A percentile compares a stretch with the other conserved stretches of the same genome.
Conservation (phyloP, 2,329 filamentous ascomycete genomes). For the Colletotrichum tropicale region DNA sequence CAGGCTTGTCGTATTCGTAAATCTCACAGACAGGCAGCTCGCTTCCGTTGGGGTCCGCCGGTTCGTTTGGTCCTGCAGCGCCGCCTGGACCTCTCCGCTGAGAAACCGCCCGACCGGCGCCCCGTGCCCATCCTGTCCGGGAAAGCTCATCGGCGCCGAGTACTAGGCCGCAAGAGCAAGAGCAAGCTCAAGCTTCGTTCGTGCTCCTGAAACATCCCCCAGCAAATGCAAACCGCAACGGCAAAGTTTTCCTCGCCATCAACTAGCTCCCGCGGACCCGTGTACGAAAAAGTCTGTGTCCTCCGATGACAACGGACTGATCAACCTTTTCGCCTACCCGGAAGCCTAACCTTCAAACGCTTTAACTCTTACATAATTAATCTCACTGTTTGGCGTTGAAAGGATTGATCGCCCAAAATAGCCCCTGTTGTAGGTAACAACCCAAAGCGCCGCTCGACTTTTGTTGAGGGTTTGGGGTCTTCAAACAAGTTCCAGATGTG, state of each 20-base stretch:
- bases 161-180: neutral
- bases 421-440: neutral
- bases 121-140: neutral
- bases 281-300: neutral
- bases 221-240: neutral
- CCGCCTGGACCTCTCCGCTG: neutral
- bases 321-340: slow-evolving; percentile 1
- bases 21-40: neutral
- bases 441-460: neutral
- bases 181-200: slow-evolving; percentile 10
- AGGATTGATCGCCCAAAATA: neutral
- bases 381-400: neutral
- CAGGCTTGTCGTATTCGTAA: neutral
- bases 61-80: neutral
- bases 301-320: neutral
- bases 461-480: neutral
- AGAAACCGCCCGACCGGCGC: neutral
- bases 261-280: neutral
- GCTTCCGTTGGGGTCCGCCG: neutral
- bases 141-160: neutral
- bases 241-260: neutral
- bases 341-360: neutral
- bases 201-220: slow-evolving; percentile 8
- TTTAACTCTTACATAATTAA: neutral
- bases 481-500: neutral